Percentiles rank a stretch among this genome's conserved stretches.
These are phyloP conservation scores for Penicillium nucicola DNA, from an alignment of 495 filamentous ascomycete genomes.

Conservation along the genomic window DNA sequence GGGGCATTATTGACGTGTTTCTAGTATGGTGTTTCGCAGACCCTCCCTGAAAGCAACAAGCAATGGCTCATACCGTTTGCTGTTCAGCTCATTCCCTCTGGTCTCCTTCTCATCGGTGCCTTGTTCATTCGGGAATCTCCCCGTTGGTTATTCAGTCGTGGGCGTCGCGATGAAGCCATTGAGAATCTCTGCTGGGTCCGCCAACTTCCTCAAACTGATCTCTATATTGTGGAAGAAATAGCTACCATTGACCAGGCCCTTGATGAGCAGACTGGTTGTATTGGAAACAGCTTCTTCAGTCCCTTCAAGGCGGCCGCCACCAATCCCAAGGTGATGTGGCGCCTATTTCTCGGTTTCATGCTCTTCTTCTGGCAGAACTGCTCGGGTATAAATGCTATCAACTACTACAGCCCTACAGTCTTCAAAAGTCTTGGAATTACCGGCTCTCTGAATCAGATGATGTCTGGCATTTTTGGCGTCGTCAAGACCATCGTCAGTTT, in stretches of 20 bases:
- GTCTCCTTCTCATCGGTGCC: constrained; percentile 35
- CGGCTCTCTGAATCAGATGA: constrained; percentile 20
- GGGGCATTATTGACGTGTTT: background rate
- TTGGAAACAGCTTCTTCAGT: constrained; percentile 61
- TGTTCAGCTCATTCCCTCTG: constrained; percentile 42
- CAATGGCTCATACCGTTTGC: constrained; percentile 46
- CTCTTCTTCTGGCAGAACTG: constrained; percentile 63
- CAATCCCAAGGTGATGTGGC: constrained; percentile 50
- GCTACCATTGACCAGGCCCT: constrained; percentile 52
- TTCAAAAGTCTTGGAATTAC: constrained; percentile 50
- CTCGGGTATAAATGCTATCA: constrained; percentile 61
- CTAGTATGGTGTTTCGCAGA: constrained; percentile 25
- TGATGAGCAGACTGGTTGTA: constrained; percentile 50
- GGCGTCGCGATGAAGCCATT: constrained; percentile 56
- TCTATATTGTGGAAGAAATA: constrained; percentile 29
- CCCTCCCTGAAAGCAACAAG: too few species aligned
- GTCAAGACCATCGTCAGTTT: constrained; percentile 52
- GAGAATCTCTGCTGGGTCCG: constrained; percentile 49
- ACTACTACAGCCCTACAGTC: constrained; percentile 57
- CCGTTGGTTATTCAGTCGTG: constrained; percentile 51
- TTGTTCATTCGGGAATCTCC: constrained; percentile 42
- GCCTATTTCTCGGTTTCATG: constrained; percentile 61
- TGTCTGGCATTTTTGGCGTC: constrained; percentile 42
- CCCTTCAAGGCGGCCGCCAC: constrained; percentile 53
- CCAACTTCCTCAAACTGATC: constrained; percentile 24